Conservation (phyloP, 2,329 filamentous ascomycete species). For the Tolypocladium ophioglossoides region DNA sequence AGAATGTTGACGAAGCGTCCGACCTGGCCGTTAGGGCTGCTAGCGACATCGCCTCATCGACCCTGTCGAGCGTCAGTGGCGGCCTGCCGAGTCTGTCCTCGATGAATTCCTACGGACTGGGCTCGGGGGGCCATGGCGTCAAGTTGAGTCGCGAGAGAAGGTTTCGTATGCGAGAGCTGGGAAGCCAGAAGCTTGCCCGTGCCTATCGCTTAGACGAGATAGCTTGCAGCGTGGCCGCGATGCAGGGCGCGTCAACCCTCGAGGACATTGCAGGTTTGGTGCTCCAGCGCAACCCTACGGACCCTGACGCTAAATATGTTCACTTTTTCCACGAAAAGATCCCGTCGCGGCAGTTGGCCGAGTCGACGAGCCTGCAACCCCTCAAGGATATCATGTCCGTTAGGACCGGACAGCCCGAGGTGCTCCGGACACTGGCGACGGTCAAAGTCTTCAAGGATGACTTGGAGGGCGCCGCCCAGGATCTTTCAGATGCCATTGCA, state of each 20-base stretch:
- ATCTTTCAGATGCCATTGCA: constrained; percentile 57
- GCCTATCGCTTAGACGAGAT: constrained; percentile 79
- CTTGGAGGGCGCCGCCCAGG: constrained; percentile 55
- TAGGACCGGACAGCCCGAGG: constrained; percentile 52
- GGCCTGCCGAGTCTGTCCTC: constrained; percentile 11
- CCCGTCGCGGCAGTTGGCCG: constrained; percentile 60
- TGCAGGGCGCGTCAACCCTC: constrained; percentile 68
- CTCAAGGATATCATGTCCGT: constrained; percentile 58
- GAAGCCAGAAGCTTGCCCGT: constrained; percentile 63
- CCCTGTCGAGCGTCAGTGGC: constrained; percentile 45
- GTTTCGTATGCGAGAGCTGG: constrained; percentile 71
- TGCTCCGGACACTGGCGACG: constrained; percentile 61
- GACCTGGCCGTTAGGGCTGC: constrained; percentile 68
- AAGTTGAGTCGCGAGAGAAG: constrained; percentile 68
- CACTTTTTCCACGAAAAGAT: constrained; percentile 92
- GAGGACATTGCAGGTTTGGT: constrained; percentile 69
- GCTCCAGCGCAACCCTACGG: constrained; percentile 55
- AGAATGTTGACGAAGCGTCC: constrained; percentile 70
- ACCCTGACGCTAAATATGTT: constrained; percentile 74
- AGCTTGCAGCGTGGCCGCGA: constrained; percentile 70
- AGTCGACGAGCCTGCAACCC: constrained; percentile 57
- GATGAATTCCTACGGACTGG: constrained; percentile 10
- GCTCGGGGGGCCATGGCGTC: constrained; percentile 44
- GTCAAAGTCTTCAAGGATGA: constrained; percentile 69
- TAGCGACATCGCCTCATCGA: constrained; percentile 58